Conservation (phyloP, 2,329 filamentous ascomycete genomes). For the Fusarium keratoplasticum region DNA sequence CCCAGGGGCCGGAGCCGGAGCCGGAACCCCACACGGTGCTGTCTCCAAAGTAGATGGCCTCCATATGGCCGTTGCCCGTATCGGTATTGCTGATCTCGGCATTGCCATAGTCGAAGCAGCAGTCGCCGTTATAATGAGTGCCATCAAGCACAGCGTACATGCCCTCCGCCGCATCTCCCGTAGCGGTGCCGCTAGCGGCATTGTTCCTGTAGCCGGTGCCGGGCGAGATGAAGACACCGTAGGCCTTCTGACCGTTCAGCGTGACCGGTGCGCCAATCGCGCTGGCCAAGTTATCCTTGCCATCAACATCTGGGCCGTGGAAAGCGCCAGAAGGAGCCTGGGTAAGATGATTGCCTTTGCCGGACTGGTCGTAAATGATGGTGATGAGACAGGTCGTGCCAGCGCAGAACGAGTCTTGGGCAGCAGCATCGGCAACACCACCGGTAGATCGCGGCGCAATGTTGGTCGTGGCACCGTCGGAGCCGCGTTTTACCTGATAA, state of each 20-base stretch:
- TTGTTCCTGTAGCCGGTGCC: slow-evolving; percentile 28
- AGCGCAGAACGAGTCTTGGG: slow-evolving; percentile 71
- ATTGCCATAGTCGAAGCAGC: slow-evolving; percentile 30
- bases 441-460: slow-evolving; percentile 57
- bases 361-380: slow-evolving; percentile 75
- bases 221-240: slow-evolving; percentile 24
- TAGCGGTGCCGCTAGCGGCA: slow-evolving; percentile 11
- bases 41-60: slow-evolving; percentile 74
- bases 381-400: slow-evolving; percentile 72
- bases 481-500: slow-evolving; percentile 30
- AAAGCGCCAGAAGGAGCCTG: slow-evolving; percentile 68
- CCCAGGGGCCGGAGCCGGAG: slow-evolving; percentile 70
- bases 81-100: slow-evolving; percentile 61
- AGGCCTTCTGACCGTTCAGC: slow-evolving; percentile 23
- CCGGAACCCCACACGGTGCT: slow-evolving; percentile 67
- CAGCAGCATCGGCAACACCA: slow-evolving; percentile 70
- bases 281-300: slow-evolving; percentile 23
- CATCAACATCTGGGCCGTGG: slow-evolving; percentile 13
- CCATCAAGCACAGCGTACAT: slow-evolving; percentile 31
- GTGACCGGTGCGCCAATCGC: slow-evolving; percentile 27
- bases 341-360: slow-evolving; percentile 70
- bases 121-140: slow-evolving; percentile 21
- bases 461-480: slow-evolving; percentile 8
- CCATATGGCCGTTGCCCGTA: slow-evolving; percentile 74
- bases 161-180: slow-evolving; percentile 11